A percentile compares a stretch with the other conserved stretches of the same genome.
Conservation (phyloP, 768 basidiomycete species). For the Tricholoma sp. region DNA sequence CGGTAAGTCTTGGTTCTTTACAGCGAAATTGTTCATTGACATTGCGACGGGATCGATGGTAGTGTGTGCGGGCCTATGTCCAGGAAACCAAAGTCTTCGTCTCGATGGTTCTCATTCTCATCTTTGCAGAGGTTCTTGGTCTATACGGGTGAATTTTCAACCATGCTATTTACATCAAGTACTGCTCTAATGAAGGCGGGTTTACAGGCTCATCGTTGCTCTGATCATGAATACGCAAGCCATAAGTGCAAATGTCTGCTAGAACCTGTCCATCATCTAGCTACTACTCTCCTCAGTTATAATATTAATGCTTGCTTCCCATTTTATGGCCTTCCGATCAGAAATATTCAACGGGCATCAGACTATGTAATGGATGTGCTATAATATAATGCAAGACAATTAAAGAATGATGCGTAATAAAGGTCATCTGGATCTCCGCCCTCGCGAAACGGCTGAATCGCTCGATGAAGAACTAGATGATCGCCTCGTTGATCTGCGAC, state of each 20-base stretch:
- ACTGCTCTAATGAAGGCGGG: not conserved
- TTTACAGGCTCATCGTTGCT: conserved; percentile 69
- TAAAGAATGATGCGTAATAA: not conserved
- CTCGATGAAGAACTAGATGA: conserved; percentile 13
- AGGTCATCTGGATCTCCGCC: conserved; percentile 6
- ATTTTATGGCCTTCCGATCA: not conserved
- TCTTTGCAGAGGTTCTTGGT: conserved; percentile 88
- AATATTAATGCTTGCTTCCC: not conserved
- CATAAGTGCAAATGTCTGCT: conserved; percentile 31
- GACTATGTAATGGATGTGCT: not conserved
- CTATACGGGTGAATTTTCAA: conserved; percentile 65
- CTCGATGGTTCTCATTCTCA: conserved; percentile 82
- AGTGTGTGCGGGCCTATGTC: conserved; percentile 16
- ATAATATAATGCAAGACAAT: not conserved
- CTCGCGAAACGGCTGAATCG: conserved; percentile 17
- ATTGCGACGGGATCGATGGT: not conserved
- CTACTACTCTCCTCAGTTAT: not conserved
- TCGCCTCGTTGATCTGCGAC: conserved; percentile 29
- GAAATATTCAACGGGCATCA: not conserved
- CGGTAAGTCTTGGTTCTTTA: conserved; percentile 47
- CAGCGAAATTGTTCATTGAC: not conserved
- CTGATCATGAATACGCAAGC: conserved; percentile 87
- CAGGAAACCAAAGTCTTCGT: conserved; percentile 4
- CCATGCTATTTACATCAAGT: not conserved
- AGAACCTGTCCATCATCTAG: too few relatives aligned